Conservation (phyloP, 306 rosid genomes). For the Cicer cuneatum region DNA sequence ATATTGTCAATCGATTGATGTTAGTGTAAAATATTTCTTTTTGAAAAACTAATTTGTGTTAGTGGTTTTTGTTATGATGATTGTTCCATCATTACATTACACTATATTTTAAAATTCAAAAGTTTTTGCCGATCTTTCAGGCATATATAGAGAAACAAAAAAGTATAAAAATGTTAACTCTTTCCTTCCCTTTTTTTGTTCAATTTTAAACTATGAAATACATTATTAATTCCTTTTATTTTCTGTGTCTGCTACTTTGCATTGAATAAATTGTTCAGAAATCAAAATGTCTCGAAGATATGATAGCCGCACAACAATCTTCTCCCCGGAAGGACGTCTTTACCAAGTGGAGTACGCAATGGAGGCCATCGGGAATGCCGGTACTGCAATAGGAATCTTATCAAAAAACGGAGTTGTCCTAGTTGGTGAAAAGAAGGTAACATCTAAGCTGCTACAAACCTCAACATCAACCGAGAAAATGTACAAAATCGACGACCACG, state of each 20-base stretch:
- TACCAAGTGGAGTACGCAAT: constrained; percentile 66
- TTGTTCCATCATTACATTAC: not conserved
- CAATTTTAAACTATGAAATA: not conserved
- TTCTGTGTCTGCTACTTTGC: constrained; percentile 33
- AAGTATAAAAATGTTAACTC: not conserved
- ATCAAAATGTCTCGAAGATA: constrained; percentile 62
- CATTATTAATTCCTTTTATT: constrained; percentile 27
- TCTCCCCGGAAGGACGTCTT: constrained; percentile 64
- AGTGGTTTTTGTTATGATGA: not conserved
- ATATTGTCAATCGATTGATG: not conserved
- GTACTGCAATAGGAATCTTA: constrained; percentile 62
- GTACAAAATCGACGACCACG: constrained; percentile 63
- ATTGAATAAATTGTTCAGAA: constrained; percentile 10
- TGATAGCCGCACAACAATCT: constrained; percentile 64
- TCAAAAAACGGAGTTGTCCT: constrained; percentile 58
- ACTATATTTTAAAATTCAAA: not conserved
- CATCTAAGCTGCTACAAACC: constrained; percentile 61
- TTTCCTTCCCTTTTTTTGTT: not conserved
- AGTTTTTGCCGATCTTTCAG: not conserved
- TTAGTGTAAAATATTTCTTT: not conserved
- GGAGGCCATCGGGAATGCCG: constrained; percentile 65
- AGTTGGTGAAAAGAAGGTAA: constrained; percentile 63
- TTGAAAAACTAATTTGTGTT: not conserved
- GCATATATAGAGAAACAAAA: not conserved
- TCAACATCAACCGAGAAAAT: constrained; percentile 61